Percentiles rank a stretch among this genome's conserved stretches.
Evolutionary conservation across 2,329 filamentous ascomycete species (phyloP).

Genomic region (Lecanoromycetidae sp.): DNA sequence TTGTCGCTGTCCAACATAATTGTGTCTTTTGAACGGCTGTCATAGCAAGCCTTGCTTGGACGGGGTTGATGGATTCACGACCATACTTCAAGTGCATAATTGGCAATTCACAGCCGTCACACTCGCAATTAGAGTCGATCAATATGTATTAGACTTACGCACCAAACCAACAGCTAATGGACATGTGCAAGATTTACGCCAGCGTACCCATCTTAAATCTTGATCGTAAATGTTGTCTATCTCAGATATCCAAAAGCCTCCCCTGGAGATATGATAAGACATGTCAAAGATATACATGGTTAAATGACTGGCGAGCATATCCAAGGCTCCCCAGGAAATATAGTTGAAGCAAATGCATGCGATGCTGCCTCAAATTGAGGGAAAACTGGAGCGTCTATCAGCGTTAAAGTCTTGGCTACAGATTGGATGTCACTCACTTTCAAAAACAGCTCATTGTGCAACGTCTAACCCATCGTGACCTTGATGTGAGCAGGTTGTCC

Average conservation of each 20-base stretch:
- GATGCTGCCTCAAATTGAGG: not conserved
- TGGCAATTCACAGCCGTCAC: too few species aligned
- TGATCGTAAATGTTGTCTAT: constrained; percentile 2
- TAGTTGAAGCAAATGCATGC: not conserved
- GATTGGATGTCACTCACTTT: not conserved
- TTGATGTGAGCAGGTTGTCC: constrained; percentile 7
- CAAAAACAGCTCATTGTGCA: not conserved
- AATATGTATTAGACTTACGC: constrained; percentile 12
- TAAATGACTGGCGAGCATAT: constrained; percentile 10
- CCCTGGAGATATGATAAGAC: constrained; percentile 10
- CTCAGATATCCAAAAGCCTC: constrained; percentile 11
- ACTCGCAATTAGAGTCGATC: not conserved
- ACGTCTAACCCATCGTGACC: constrained; percentile 5
- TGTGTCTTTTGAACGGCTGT: too few species aligned
- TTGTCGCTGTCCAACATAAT: too few species aligned
- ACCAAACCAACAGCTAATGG: constrained; percentile 12
- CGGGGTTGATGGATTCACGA: too few species aligned
- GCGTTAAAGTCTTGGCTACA: not conserved
- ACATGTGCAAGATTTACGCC: constrained; percentile 14
- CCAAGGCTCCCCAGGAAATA: constrained; percentile 5
- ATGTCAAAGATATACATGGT: constrained; percentile 10
- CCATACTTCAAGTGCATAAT: too few species aligned
- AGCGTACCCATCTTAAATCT: constrained; percentile 10
- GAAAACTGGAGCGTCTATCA: not conserved
- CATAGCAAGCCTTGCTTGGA: too few species aligned